phyloP scores from a whole-genome alignment of 2,329 filamentous ascomycete species.

The Arthrinium phaeospermum region DNA sequence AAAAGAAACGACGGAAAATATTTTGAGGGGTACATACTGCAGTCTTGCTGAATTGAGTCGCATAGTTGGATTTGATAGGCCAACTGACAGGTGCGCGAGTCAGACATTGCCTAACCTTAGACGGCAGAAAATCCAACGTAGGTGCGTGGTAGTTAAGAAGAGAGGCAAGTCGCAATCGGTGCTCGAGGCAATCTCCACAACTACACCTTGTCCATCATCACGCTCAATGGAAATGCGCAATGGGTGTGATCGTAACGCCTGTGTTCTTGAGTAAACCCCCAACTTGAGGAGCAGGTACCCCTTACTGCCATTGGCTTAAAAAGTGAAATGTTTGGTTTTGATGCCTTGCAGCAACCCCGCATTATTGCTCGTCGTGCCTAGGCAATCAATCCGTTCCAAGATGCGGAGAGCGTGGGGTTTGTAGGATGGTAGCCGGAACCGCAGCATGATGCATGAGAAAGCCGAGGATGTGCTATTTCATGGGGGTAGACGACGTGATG shows the following conservation, averaged over 20 bases:
- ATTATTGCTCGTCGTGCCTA: neutral
- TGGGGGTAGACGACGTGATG: neutral
- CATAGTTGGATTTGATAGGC: neutral
- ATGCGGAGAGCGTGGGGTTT: conserved; percentile 23
- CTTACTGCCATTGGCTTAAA: neutral
- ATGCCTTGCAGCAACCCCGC: neutral
- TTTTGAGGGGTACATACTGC: neutral
- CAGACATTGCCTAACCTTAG: neutral
- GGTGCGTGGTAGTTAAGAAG: neutral
- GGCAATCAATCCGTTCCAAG: neutral
- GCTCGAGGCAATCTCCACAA: neutral
- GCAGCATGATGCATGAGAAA: neutral
- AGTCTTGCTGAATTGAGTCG: neutral
- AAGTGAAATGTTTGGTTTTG: neutral
- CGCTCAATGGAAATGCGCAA: neutral
- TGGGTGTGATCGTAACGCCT: neutral
- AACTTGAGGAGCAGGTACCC: neutral
- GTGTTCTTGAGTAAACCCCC: neutral
- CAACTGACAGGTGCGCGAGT: neutral
- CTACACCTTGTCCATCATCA: neutral
- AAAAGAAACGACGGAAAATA: neutral
- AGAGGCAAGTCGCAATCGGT: neutral
- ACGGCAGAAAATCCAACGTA: neutral
- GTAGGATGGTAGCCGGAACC: conserved; percentile 1
- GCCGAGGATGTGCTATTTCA: neutral